phyloP scores from a whole-genome alignment of 1,284 basidiomycete genomes.

The Sporisorium scitamineum region DNA sequence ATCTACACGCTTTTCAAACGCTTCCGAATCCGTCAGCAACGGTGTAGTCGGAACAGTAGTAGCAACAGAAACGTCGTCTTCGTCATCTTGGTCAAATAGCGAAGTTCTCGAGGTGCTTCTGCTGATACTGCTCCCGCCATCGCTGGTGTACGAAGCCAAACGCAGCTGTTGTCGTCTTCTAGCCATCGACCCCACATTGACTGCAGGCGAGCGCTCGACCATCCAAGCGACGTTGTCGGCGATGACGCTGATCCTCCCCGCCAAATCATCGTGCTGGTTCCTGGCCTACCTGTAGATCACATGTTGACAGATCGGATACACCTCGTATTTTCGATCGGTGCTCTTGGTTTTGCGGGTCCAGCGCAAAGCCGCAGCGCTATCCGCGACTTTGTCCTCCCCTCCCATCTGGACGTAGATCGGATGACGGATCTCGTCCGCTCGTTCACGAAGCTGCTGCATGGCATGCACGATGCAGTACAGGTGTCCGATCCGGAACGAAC shows the following conservation, averaged over 20 bases:
- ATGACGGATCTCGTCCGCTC: slow-evolving; percentile 47
- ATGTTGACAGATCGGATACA: slow-evolving; percentile 67
- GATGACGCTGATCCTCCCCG: slow-evolving; percentile 61
- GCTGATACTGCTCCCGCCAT: slow-evolving; percentile 19
- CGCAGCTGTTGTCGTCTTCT: slow-evolving; percentile 20
- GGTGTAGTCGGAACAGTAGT: slow-evolving; percentile 30
- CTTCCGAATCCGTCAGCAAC: slow-evolving; percentile 11
- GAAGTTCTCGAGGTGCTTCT: slow-evolving; percentile 23
- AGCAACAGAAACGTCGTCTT: slow-evolving; percentile 11
- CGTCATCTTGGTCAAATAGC: slow-evolving; percentile 27
- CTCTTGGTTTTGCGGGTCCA: slow-evolving; percentile 50
- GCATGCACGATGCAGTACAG: slow-evolving; percentile 52
- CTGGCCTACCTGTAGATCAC: slow-evolving; percentile 68
- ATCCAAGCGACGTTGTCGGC: slow-evolving; percentile 67
- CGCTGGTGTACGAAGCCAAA: slow-evolving; percentile 38
- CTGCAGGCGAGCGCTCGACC: slow-evolving; percentile 52
- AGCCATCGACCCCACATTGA: not conserved
- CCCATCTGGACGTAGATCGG: slow-evolving; percentile 65
- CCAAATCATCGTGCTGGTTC: slow-evolving; percentile 64
- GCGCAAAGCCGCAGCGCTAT: slow-evolving; percentile 31
- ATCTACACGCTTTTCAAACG: not conserved
- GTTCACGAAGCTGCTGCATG: slow-evolving; percentile 37
- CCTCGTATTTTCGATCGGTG: slow-evolving; percentile 53
- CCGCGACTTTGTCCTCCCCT: slow-evolving; percentile 59
- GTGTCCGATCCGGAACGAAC: slow-evolving; percentile 64